Percentiles rank a stretch among this genome's conserved stretches.
These are phyloP conservation scores for Leptosphaerulina australis DNA, from an alignment of 2,329 filamentous ascomycete species.

Conservation along the genomic window DNA sequence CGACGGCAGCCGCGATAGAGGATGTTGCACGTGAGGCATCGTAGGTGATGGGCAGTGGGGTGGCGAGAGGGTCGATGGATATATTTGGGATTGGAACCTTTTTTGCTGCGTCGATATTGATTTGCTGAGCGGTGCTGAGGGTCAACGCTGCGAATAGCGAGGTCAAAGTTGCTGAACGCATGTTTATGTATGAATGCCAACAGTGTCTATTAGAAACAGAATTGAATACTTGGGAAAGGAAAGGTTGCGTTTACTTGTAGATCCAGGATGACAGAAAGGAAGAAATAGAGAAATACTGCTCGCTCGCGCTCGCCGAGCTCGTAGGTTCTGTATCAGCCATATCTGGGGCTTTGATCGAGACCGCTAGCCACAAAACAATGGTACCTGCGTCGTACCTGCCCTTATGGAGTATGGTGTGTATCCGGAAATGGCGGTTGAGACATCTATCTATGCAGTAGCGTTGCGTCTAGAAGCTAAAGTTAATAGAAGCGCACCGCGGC, in stretches of 20 bases:
- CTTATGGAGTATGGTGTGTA: constrained; percentile 4
- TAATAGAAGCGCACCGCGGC: constrained; percentile 9
- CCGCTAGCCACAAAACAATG: constrained; percentile 15
- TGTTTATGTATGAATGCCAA: background rate
- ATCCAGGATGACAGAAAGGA: background rate
- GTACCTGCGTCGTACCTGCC: constrained; percentile 15
- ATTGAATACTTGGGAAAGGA: background rate
- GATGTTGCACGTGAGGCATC: constrained; percentile 1
- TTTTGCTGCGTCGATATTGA: constrained; percentile 16
- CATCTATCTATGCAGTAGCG: constrained; percentile 14
- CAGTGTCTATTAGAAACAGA: background rate
- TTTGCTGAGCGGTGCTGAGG: constrained; percentile 12
- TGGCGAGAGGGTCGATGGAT: constrained; percentile 13
- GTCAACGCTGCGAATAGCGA: constrained; percentile 11
- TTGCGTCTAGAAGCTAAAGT: constrained; percentile 11
- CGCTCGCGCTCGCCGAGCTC: constrained; percentile 9
- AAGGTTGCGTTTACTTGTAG: background rate
- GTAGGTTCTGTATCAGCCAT: constrained; percentile 5
- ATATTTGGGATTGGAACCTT: constrained; percentile 5
- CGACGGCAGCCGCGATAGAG: constrained; percentile 12
- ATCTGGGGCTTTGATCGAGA: constrained; percentile 14
- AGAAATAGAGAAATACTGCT: background rate
- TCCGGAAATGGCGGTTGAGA: constrained; percentile 15
- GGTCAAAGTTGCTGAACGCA: constrained; percentile 11
- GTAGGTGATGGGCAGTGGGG: constrained; percentile 5